Base-by-base conservation (phyloP, 192 early-diverging fungal genomes). In the Coemansia umbellata region DNA sequence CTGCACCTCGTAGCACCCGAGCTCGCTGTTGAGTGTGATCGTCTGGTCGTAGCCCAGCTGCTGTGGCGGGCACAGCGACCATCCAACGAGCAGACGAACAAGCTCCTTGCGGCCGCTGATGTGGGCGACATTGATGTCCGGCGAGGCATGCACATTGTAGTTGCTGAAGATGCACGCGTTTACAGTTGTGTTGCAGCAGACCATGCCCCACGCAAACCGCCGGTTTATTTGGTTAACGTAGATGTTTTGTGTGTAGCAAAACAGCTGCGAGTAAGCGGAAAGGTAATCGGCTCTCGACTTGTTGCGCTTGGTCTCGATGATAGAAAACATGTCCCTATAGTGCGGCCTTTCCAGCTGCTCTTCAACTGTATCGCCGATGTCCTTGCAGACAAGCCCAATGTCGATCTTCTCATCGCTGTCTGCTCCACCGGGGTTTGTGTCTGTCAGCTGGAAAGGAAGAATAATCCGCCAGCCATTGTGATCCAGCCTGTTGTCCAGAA, bases 11-110 rank as follows among this genome's bases (percentile, higher is more conserved):
- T 45, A 58, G 26, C 37, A 59, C 13, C 23, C 48, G n/a, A 50
- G 8, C n/a, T 30, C 30, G 9, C 27, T 14, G 8, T 33, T 9
- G 18, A 9, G 3, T 2, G 0, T 10, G 3, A 47, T 47, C 2
- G 58, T 53, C 13, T 23, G 32, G n/a, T 60, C 41, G 26, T 35
- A 43, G 10, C 58, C 58, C 21, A 52, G 33, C 22, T 42, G 58
- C 9, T n/a, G 15, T 5, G 10, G 9, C 17, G 51, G 26, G 24
- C 49, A 60, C n/a, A 52, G 3, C 23, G 41, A 60, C 37, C 58
- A 60, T 48, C 33, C 17, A 0, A 60, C 42, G 2, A 60, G 40
- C n/a, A 60, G 33, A 23, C 8, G 13, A 9, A 60, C 43, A 4
- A 52, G 37, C 0, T 5, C 8, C 2, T 1, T 35, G n/a, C 30